Evolutionary conservation across 1,284 basidiomycete species (phyloP).

Genomic region (Cutaneotrichosporon cutaneum): DNA sequence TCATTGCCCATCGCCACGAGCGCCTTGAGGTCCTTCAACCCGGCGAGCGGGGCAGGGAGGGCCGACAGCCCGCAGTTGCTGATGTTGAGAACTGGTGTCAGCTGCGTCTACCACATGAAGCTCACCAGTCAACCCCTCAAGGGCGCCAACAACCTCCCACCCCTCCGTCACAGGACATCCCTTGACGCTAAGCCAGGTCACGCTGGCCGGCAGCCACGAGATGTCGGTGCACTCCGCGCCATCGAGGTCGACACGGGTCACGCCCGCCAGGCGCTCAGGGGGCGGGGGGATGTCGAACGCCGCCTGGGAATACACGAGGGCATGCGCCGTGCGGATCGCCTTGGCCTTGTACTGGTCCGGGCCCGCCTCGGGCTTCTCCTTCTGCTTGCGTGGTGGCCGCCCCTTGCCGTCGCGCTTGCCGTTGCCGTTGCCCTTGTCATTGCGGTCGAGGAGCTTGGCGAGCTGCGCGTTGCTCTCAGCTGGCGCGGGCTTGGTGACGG

Average conservation of each 20-base stretch:
- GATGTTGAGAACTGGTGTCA: constrained; percentile 44
- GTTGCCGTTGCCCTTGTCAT: not conserved
- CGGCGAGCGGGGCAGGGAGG: constrained; percentile 30
- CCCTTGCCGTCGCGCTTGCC: constrained; percentile 9
- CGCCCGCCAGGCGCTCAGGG: constrained; percentile 28
- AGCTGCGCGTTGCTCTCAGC: constrained; percentile 9
- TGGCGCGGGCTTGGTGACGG: not conserved
- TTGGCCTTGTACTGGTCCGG: constrained; percentile 44
- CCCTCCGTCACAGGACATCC: constrained; percentile 39
- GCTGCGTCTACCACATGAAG: not conserved
- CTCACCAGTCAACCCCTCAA: constrained; percentile 42
- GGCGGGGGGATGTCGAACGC: constrained; percentile 41
- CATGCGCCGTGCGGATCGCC: constrained; percentile 41
- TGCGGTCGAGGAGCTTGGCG: not conserved
- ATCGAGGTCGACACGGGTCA: constrained; percentile 42
- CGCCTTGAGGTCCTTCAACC: constrained; percentile 43
- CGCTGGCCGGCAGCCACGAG: constrained; percentile 35
- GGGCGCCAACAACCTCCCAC: constrained; percentile 41
- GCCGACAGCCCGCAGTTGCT: constrained; percentile 35
- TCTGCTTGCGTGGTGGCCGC: constrained; percentile 2
- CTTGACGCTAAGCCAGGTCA: constrained; percentile 46
- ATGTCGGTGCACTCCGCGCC: constrained; percentile 41
- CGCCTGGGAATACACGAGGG: constrained; percentile 37
- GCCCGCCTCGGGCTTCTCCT: constrained; percentile 22
- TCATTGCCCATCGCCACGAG: constrained; percentile 48